Evolutionary conservation across 768 basidiomycete species (phyloP), one percentile per base, ranked within the genome.

Genomic region (Gelatoporia subvermispora): DNA sequence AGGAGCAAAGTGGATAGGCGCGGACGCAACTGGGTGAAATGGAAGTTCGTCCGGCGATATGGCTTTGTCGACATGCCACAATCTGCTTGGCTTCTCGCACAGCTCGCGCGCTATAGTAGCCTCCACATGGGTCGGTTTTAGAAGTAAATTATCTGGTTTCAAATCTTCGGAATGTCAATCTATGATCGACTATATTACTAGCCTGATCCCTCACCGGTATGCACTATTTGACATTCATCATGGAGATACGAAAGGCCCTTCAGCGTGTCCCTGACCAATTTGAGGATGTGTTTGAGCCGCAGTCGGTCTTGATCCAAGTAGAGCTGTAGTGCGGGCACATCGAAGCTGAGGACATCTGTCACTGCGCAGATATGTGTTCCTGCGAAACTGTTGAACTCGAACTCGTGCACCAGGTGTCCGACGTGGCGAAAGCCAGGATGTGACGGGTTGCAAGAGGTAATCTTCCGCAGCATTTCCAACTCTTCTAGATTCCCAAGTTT

Each of bases 291-390:
- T 42, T 75, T 84, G 75, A 92, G 89, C 13, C 95, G 94, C 1
- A 98, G 93, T 55, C 95, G 95, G 60, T 95, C 93, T 71, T 93
- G 93, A 73, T 98, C 93, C 72, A 97, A 93, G 10, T 95, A 82
- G 69, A 96, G 97, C 78, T 98, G 96, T 59, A 99, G 80, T 4
- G 88, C 94, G 2, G 98, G 80, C 2, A 99, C 74, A 65, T 95
- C 97, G 70, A 98, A 95, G 51, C 96, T 96, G 9, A 99, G 80
- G 21, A 98, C 96, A 67, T 99, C 96, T 61, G 97, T 97, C 13
- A 96, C 93, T 96, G 98, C 98, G 77, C 96, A 98, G 57, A 99
- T 89, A 68, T 99, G 96, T 15, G 81, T 85, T 34, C 96, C 96
- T 65, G 98, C 96, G 11, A 93, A 93, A 1, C 96, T 96, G 52